A percentile compares a stretch with the other conserved stretches of the same genome.
Conservation (phyloP, 2,329 filamentous ascomycete species). For the Akanthomyces lecanii region DNA sequence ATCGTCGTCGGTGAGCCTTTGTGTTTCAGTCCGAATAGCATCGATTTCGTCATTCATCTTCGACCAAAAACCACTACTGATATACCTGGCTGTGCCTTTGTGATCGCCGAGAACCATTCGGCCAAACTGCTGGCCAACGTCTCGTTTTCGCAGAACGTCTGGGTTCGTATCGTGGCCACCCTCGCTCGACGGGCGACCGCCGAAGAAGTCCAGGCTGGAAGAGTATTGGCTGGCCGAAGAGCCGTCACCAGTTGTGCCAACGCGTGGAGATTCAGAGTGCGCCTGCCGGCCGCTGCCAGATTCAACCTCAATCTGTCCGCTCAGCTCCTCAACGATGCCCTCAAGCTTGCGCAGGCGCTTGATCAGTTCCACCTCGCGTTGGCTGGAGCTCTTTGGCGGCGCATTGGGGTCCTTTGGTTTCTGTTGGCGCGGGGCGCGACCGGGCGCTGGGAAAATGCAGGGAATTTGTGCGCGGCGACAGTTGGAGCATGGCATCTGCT, state of each 20-base stretch:
- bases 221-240: not conserved
- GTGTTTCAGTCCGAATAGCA: constrained; percentile 46
- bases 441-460: constrained; percentile 71
- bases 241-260: not conserved
- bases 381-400: constrained; percentile 53
- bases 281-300: constrained; percentile 26
- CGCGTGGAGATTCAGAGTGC: constrained; percentile 22
- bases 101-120: constrained; percentile 66
- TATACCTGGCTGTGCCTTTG: constrained; percentile 64
- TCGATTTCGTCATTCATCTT: constrained; percentile 65
- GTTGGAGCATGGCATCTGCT: constrained; percentile 71
- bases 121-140: constrained; percentile 52
- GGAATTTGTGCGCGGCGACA: constrained; percentile 66
- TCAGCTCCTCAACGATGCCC: constrained; percentile 68
- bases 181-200: constrained; percentile 3
- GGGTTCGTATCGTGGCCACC: constrained; percentile 21
- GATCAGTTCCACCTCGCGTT: constrained; percentile 64
- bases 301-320: constrained; percentile 59
- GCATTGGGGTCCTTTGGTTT: constrained; percentile 63
- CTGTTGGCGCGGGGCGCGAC: constrained; percentile 64
- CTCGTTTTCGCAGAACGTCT: constrained; percentile 26
- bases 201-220: constrained; percentile 17
- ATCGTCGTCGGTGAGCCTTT: constrained; percentile 40
- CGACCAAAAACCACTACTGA: constrained; percentile 74
- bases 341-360: constrained; percentile 69